Evolutionary conservation across 306 rosid species (phyloP).

Genomic region (Quercus wislizeni): DNA sequence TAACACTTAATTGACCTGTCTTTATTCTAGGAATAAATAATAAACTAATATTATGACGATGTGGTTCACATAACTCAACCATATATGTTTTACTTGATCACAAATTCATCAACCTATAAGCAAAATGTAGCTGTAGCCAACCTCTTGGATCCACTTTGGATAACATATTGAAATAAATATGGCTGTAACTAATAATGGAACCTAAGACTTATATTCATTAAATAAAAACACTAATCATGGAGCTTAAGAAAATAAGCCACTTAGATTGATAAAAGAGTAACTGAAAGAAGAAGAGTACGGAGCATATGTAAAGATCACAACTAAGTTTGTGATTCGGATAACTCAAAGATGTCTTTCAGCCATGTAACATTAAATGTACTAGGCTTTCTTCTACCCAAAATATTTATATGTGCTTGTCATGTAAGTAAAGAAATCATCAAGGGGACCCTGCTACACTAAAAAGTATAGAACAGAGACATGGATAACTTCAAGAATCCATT

Average conservation of each 20-base stretch:
- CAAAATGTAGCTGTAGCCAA: background rate
- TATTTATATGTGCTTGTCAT: background rate
- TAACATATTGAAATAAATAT: background rate
- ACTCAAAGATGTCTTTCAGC: background rate
- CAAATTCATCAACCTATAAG: background rate
- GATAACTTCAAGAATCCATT: too few relatives aligned
- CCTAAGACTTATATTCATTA: background rate
- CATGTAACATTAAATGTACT: background rate
- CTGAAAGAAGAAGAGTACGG: background rate
- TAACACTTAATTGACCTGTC: background rate
- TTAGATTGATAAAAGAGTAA: background rate
- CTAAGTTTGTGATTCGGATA: background rate
- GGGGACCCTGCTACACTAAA: too few relatives aligned
- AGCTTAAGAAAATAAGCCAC: background rate
- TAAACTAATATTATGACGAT: background rate
- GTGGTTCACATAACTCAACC: background rate
- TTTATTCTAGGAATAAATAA: background rate
- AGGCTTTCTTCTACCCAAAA: background rate
- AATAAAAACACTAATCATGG: background rate
- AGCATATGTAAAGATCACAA: background rate
- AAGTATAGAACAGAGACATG: too few relatives aligned
- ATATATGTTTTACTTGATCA: background rate
- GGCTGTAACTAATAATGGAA: background rate
- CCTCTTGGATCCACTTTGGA: background rate
- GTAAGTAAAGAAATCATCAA: background rate